These are phyloP conservation scores for Candida sojae DNA, from an alignment of 1,139 yeast species.

Conservation along the genomic window DNA sequence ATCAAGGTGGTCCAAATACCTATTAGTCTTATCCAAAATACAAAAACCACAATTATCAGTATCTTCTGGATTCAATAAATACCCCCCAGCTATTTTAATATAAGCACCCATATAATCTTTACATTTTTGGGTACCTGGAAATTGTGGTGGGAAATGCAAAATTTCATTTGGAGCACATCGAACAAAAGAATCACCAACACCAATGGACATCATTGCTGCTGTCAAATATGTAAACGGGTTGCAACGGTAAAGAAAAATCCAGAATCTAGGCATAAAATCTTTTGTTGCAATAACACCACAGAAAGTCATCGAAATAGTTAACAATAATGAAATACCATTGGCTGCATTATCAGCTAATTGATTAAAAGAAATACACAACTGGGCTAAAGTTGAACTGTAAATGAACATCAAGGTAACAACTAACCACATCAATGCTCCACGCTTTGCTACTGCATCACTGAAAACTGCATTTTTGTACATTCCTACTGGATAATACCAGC, in stretches of 20 bases:
- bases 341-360: constrained; percentile 44
- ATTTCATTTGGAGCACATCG: constrained; percentile 28
- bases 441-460: constrained; percentile 20
- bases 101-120: constrained; percentile 50
- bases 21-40: constrained; percentile 48
- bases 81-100: constrained; percentile 50
- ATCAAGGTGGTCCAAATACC: constrained; percentile 44
- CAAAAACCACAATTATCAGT: constrained; percentile 54
- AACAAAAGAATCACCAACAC: constrained; percentile 25
- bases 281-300: constrained; percentile 35
- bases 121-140: constrained; percentile 56
- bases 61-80: constrained; percentile 45
- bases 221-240: constrained; percentile 67
- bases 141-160: constrained; percentile 28
- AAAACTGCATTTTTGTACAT: constrained; percentile 54
- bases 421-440: constrained; percentile 51
- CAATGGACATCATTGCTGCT: constrained; percentile 39
- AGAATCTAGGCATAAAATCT: constrained; percentile 32
- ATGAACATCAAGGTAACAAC: constrained; percentile 38
- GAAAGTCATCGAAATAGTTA: constrained; percentile 32
- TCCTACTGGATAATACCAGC: constrained; percentile 79
- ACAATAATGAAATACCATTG: constrained; percentile 27
- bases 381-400: constrained; percentile 41
- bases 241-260: constrained; percentile 37
- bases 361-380: constrained; percentile 37